Conservation (phyloP, 1,284 basidiomycete genomes). For the Laetiporus sulphureus region DNA sequence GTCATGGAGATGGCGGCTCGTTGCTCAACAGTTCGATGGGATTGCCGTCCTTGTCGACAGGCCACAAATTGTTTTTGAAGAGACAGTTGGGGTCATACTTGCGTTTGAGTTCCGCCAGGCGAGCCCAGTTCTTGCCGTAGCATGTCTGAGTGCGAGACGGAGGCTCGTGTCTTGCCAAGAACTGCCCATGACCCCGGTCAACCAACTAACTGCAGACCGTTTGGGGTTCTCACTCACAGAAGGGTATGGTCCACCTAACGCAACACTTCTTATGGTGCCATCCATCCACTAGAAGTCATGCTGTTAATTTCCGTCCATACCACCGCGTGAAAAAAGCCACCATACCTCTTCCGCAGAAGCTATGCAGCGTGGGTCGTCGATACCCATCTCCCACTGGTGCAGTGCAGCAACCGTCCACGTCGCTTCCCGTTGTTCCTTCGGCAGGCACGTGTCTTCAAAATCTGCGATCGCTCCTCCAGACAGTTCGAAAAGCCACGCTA, state of each 20-base stretch:
- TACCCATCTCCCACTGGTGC: slow-evolving; percentile 86
- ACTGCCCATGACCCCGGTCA: slow-evolving; percentile 51
- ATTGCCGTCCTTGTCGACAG: slow-evolving; percentile 47
- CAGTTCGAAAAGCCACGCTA: slow-evolving; percentile 88
- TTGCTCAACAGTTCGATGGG: slow-evolving; percentile 42
- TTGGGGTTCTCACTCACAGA: slow-evolving; percentile 46
- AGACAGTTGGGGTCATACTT: slow-evolving; percentile 70
- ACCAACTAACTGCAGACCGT: background rate
- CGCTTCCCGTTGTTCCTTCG: slow-evolving; percentile 70
- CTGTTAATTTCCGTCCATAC: background rate
- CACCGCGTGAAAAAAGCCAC: background rate
- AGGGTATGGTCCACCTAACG: slow-evolving; percentile 74
- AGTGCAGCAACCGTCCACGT: slow-evolving; percentile 83
- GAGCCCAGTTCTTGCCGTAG: slow-evolving; percentile 68
- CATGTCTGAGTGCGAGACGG: slow-evolving; percentile 56
- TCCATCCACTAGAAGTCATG: slow-evolving; percentile 61
- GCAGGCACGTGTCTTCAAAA: slow-evolving; percentile 67
- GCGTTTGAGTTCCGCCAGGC: slow-evolving; percentile 62
- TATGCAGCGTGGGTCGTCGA: slow-evolving; percentile 75
- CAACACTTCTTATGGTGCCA: slow-evolving; percentile 59
- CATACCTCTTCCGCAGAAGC: slow-evolving; percentile 70
- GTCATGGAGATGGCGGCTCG: slow-evolving; percentile 37
- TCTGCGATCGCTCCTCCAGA: slow-evolving; percentile 79
- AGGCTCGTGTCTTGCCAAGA: slow-evolving; percentile 67
- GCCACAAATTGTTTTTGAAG: slow-evolving; percentile 76